Evolutionary conservation across 2,329 filamentous ascomycete genomes (phyloP), one percentile per base, ranked within the genome.

Genomic region (Fusarium globosum): DNA sequence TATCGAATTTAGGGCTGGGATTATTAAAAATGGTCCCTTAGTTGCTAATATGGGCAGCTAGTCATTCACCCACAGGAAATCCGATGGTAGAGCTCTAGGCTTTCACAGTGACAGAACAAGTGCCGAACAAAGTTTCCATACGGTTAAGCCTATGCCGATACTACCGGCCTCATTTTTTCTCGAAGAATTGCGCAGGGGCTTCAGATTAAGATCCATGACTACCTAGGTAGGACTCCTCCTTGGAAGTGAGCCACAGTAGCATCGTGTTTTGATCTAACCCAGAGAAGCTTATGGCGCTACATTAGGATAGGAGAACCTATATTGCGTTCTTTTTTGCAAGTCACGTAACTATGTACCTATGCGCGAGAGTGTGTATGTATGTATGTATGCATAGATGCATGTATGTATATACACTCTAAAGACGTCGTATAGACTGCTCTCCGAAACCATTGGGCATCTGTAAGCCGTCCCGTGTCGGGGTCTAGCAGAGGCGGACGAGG

Each of bases 81-180:
- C 28, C 26, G 28, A 46, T 35, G 53, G 42, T 18, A 57, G 41
- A 58, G 55, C 55, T 58, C 23, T n/a, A 49, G 33, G 30, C 55
- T 58, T 52, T 65, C 51, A 41, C 35, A 52, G 62, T 58, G 51
- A 65, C 64, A 69, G 65, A 38, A 65, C 65, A 69, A 69, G 59
- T 69, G 65, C 67, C 67, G 67, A 69, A 65, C 59, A 65, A 57
- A 69, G 67, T 61, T 70, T 70, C 60, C 55, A 70, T 66, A 67
- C 60, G 53, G 66, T 70, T 66, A 65, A 53, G 42, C 46, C 53
- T 52, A 65, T 70, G 66, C 68, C 60, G 68, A 65, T 70, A 60
- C 65, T 70, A 66, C 68, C 65, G 67, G 26, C 52, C 52, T 69
- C 46, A 33, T 42, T 52, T 45, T 42, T 61, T 68, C 65, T 70